Base-by-base conservation (phyloP, 768 basidiomycete genomes). In the Tylopilus rubrobrunneus region DNA sequence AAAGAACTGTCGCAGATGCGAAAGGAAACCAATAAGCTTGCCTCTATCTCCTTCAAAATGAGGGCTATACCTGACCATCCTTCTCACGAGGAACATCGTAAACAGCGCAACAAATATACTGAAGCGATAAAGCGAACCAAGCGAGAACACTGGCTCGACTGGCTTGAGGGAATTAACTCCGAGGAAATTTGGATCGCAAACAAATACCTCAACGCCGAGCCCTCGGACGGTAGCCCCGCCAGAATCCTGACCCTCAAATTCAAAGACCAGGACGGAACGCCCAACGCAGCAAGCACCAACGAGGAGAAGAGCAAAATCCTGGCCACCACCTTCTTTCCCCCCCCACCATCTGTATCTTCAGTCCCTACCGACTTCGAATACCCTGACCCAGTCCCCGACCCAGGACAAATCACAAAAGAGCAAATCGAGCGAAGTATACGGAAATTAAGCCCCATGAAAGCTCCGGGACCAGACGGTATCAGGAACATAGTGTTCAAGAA, bases 101-200 rank as follows among this genome's bases (percentile, higher is more conserved):
- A 4, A 1, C 11, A 19, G 5, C 1, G 25, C 1, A 55, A 55
- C 31, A 11, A 5, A 4, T 58, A 58, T 17, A 1, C 31, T 0
- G 25, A 55, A 11, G 15, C 34, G 2, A 43, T 58, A 5, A 58
- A 58, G 6, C 14, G 29, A 4, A 36, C 34, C 0, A 61, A 61
- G 23, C 29, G 17, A 1, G 41, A 45, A 1, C 57, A 61, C 39
- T 62, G 54, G 56, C 10, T 19, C 0, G 11, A 61, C 0, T 61
- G 56, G 56, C 50, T 62, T 0, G 55, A 62, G 3, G 37, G 34
- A 1, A 28, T 48, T 0, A 36, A 37, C 7, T 41, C 27, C 0
- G 40, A 49, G 0, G 31, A 58, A 1, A 29, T 62, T 0, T 62
- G 47, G 59, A 58, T 43, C 0, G 49, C 48, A 0, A 58, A 58